Base-by-base conservation (phyloP, 2,329 filamentous ascomycete genomes). In the Microsporum audouinii region DNA sequence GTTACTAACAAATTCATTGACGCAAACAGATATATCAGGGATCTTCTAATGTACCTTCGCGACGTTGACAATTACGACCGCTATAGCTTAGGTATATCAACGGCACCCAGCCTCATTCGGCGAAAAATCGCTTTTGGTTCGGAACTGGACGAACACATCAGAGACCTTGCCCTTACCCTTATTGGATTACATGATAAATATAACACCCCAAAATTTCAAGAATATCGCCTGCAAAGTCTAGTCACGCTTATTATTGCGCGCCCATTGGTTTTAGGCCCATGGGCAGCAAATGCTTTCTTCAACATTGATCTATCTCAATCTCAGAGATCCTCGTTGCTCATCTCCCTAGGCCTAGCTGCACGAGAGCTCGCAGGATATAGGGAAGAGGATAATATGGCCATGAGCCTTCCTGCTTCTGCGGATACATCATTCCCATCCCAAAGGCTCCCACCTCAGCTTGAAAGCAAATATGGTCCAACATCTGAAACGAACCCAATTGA, bases 241-340 rank as follows among this genome's bases (percentile, higher is more conserved):
- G 85, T 96, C 51, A 88, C 91, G 0, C 75, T 96, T 5, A 78
- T 96, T 0, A 80, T 94, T 1, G 86, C 89, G 0, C 84, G 88
- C 65, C 89, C 94, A 0, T 77, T 83, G 57, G 80, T 82, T 59
- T 89, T 96, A 82, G 91, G 85, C 0, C 88, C 84, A 12, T 95
- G 89, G 87, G 89, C 95, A 62, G 85, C 88, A 2, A 84, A 86
- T 61, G 87, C 88, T 0, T 95, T 94, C 71, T 97, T 96, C 71
- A 87, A 90, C 47, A 91, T 91, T 14, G 94, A 99, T 70, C 91
- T 94, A 72, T 96, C 91, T 0, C 78, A 97, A 41, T 83, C 86
- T 0, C 92, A 97, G 71, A 83, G 94, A 43, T 88, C 88, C 5
- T 84, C 88, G 0, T 81, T 97, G 41, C 84, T 99, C 59, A 87